Conservation (phyloP, 2,329 filamentous ascomycete genomes). For the Penicillium sp. region DNA sequence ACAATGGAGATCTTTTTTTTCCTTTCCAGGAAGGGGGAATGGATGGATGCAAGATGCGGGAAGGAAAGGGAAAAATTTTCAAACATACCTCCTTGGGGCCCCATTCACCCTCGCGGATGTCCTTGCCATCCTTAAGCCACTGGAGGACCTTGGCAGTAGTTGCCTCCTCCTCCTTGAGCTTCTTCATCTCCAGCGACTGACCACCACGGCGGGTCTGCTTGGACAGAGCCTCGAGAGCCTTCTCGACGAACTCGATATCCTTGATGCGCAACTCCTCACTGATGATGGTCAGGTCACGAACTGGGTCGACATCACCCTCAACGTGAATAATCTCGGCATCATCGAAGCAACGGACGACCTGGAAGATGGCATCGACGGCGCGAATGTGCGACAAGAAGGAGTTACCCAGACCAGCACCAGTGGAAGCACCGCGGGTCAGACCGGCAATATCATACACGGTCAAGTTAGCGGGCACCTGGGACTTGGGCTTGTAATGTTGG, state of each 20-base stretch:
- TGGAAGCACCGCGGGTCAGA: slow-evolving; percentile 92
- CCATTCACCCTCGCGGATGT: slow-evolving; percentile 91
- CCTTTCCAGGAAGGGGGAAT: not conserved
- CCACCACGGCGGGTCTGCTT: slow-evolving; percentile 96
- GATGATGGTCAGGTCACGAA: slow-evolving; percentile 94
- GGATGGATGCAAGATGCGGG: slow-evolving; percentile 23
- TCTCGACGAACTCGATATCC: slow-evolving; percentile 98
- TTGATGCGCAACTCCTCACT: slow-evolving; percentile 95
- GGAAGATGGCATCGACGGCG: slow-evolving; percentile 96
- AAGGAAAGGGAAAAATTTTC: slow-evolving; percentile 24
- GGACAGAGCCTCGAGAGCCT: slow-evolving; percentile 85
- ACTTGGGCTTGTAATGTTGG: slow-evolving; percentile 97
- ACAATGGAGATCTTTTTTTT: slow-evolving; percentile 21
- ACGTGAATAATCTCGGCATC: slow-evolving; percentile 99
- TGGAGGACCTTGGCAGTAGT: slow-evolving; percentile 88
- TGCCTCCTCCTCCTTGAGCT: slow-evolving; percentile 90
- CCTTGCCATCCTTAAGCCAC: slow-evolving; percentile 84
- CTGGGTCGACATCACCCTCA: slow-evolving; percentile 95
- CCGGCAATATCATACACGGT: slow-evolving; percentile 99
- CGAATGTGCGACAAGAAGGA: slow-evolving; percentile 98
- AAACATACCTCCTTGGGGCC: slow-evolving; percentile 82
- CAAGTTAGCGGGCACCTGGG: slow-evolving; percentile 91
- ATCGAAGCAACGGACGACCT: slow-evolving; percentile 95
- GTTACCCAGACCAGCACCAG: slow-evolving; percentile 95
- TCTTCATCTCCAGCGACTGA: slow-evolving; percentile 97